Base-by-base conservation (phyloP, 495 filamentous ascomycete species). In the Cladorrhinum samala region DNA sequence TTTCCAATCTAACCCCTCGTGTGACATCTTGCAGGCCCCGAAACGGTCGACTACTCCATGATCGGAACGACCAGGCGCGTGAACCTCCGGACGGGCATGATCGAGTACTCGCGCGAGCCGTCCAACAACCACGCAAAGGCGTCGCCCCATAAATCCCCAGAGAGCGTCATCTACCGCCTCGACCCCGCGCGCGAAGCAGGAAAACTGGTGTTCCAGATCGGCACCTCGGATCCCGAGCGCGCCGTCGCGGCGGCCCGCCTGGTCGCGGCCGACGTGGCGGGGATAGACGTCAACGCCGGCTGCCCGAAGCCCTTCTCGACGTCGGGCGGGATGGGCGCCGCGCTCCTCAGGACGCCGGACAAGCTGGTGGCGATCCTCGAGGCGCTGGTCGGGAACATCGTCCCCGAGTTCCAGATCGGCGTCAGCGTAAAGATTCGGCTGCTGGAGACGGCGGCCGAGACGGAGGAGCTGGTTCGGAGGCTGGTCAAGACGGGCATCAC, bases 281-380 rank as follows among this genome's bases (percentile, higher is more conserved):
- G 94, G 37, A 96, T 98, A 53, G 93, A 97, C 67, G 85, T 98
- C 50, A 98, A 98, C 72, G 88, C 92, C 4, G 93, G 93, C 4
- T 98, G 93, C 68, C 93, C 93, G 0, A 98, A 97, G 70, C 90
- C 94, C 2, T 98, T 98, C 68, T 89, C 84, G 56, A 94, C 91
- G 9, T 77, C 75, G 52, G 86, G 89, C 33, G 94, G 93, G 36
- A 98, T 97, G 93, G 94, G 94, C 24, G 93, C 94, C 0, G 93
- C 91, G 2, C 72, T 98, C 18, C 76, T 98, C 14, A 77, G 79
- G 45, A 87, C 83, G 0, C 94, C 93, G 1, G 92, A 96, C 50
- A 81, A 77, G 57, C 81, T 98, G 0, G 84, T 83, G 46, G 74
- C 82, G 0, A 97, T 98, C 50, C 78, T 98, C 0, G 79, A 83